Conservation (phyloP, 306 rosid genomes). For the Fragaria vesca region DNA sequence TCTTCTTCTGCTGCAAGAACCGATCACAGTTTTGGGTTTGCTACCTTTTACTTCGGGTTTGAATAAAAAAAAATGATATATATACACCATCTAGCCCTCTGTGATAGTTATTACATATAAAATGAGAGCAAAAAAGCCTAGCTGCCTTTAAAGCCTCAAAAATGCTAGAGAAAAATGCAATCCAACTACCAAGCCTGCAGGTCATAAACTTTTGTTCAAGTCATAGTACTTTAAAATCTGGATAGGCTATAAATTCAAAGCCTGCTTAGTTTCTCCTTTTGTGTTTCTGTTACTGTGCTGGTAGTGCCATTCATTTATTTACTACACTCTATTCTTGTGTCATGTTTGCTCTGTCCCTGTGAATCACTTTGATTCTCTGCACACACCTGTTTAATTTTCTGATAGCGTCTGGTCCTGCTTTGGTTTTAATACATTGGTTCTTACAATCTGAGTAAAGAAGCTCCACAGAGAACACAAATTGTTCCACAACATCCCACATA, state of each 20-base stretch:
- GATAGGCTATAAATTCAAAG: not conserved
- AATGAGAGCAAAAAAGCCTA: too few relatives aligned
- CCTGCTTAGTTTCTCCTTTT: not conserved
- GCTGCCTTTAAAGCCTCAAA: too few relatives aligned
- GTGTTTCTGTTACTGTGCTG: not conserved
- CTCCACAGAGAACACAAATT: not conserved
- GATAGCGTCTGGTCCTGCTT: not conserved
- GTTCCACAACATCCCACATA: not conserved
- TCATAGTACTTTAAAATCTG: not conserved
- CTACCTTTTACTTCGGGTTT: not conserved
- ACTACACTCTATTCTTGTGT: not conserved
- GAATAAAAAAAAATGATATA: not conserved
- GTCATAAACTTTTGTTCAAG: not conserved
- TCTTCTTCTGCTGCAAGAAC: conserved; percentile 6
- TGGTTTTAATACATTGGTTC: not conserved
- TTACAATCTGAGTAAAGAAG: not conserved
- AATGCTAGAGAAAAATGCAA: too few relatives aligned
- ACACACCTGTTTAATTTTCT: not conserved
- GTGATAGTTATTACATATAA: too few relatives aligned
- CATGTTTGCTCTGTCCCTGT: not conserved
- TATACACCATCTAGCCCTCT: too few relatives aligned
- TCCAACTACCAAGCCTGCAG: too few relatives aligned
- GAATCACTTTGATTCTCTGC: not conserved
- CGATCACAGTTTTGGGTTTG: not conserved
- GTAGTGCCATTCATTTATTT: not conserved